Percentiles rank a stretch among this genome's conserved stretches.
These are phyloP conservation scores for Debaryomyces coudertii DNA, from an alignment of 1,139 yeast species.

Conservation along the genomic window DNA sequence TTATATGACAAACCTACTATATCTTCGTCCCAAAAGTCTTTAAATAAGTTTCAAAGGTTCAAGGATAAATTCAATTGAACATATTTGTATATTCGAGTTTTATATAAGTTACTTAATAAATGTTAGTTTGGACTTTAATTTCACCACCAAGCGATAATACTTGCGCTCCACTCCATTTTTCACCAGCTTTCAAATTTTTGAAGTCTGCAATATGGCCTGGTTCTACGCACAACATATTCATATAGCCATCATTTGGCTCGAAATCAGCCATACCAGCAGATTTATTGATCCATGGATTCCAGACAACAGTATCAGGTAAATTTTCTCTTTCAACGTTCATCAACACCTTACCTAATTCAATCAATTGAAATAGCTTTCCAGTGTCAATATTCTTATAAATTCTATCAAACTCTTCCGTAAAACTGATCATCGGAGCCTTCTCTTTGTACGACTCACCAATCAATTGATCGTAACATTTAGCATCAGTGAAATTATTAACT, in stretches of 20 bases:
- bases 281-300: slow-evolving; percentile 96
- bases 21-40: slow-evolving; percentile 48
- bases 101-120: slow-evolving; percentile 25
- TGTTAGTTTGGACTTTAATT: slow-evolving; percentile 47
- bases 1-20: slow-evolving; percentile 48
- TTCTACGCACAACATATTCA: slow-evolving; percentile 90
- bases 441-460: slow-evolving; percentile 64
- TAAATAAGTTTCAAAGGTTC: slow-evolving; percentile 34
- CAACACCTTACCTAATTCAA: slow-evolving; percentile 68
- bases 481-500: slow-evolving; percentile 77
- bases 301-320: slow-evolving; percentile 87
- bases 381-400: slow-evolving; percentile 67
- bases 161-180: slow-evolving; percentile 62
- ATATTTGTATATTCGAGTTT: slow-evolving; percentile 7
- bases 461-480: slow-evolving; percentile 74
- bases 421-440: slow-evolving; percentile 70
- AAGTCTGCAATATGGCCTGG: slow-evolving; percentile 85
- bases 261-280: slow-evolving; percentile 84
- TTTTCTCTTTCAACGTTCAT: slow-evolving; percentile 67
- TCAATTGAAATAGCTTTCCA: slow-evolving; percentile 61
- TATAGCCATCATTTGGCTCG: slow-evolving; percentile 79
- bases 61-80: slow-evolving; percentile 30
- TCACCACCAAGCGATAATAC: slow-evolving; percentile 43
- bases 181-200: slow-evolving; percentile 63
- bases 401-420: slow-evolving; percentile 82